Evolutionary conservation across 2,329 filamentous ascomycete species (phyloP), one percentile per base, ranked within the genome.

Genomic region (Thielaviopsis euricoi): DNA sequence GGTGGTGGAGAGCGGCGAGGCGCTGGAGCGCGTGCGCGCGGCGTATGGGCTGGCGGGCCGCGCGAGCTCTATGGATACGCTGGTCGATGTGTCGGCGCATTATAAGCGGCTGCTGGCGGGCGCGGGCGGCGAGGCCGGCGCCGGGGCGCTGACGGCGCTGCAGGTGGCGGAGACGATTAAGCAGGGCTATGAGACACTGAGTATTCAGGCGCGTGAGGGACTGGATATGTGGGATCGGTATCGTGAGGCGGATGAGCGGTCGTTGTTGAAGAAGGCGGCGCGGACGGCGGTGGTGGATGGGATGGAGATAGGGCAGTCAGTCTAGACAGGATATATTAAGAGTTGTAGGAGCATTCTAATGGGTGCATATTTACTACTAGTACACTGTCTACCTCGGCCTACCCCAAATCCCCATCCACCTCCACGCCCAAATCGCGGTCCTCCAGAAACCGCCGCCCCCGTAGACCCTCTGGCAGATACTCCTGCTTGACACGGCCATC

Each of bases 141-240:
- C 52, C 22, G 43, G 19, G 1, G 57, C 58, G 51, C 73, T 96
- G 60, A 95, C 87, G 60, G 89, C 86, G 43, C 76, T 81, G 54
- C 87, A 96, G 68, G 89, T 98, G 46, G 85, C 85, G 49, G 85
- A 87, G 63, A 87, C 96, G 26, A 97, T 98, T 70, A 95, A 95
- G 72, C 86, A 94, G 69, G 93, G 93, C 0, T 97, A 97, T 66
- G 91, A 97, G 70, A 95, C 90, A 40, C 71, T 98, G 65, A 91
- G 86, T 62, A 94, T 98, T 57, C 87, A 94, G 70, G 83, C 88
- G 0, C 89, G 85, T 65, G 90, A 95, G 67, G 90, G 87, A 0
- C 69, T 95, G 63, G 90, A 91, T 68, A 81, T 83, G 43, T 95
- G 89, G 87, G 87, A 89, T 63, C 81, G 77, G 67, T 97, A 87